Base-by-base conservation (phyloP, 2,329 filamentous ascomycete genomes). In the Purpureocillium lavendulum region DNA sequence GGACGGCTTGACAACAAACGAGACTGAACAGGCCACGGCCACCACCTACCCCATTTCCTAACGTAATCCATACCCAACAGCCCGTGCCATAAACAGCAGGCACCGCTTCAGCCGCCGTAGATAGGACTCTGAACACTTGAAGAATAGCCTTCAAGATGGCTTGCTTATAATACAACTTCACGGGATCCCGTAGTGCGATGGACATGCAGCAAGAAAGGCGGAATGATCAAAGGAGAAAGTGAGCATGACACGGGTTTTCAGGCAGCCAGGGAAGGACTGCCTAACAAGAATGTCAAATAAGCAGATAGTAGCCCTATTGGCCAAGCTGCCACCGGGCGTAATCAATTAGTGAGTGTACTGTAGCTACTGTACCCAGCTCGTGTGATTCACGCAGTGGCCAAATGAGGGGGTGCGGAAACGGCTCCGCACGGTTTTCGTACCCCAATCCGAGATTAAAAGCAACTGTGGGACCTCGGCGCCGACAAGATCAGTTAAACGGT, bases 41-140 rank as follows among this genome's bases (percentile, higher is more conserved):
- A 35, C 34, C 35, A 41, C 30, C 31, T 14, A 35, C 21, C 30
- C 24, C 31, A 24, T 35, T 35, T 35, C 34, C 35, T 41, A 36
- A 38, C 43, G 32, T 18, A 24, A 28, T 33, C 10, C 33, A 12
- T 17, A 36, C 21, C 34, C 17, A 36, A 36, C 34, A 36, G 9
- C 34, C 14, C 34, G 34, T 36, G 21, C 31, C 34, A 7, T 29
- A 7, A 17, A 36, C 26, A 36, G 21, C 34, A 36, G 34, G 34
- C 35, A 40, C 33, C 32, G 40, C 45, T 44, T 46, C 30, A 46
- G 42, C 29, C 31, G 36, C 42, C 36, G 38, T 42, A 41, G 38
- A 45, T 47, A 47, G 42, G 38, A 47, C 34, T 30, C 37, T 47
- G 29, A 39, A 46, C 40, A 44, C 45, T 47, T 47, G 31, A 34